These are phyloP conservation scores for Epichloe baconii DNA, from an alignment of 2,329 filamentous ascomycete species.

Conservation along the genomic window DNA sequence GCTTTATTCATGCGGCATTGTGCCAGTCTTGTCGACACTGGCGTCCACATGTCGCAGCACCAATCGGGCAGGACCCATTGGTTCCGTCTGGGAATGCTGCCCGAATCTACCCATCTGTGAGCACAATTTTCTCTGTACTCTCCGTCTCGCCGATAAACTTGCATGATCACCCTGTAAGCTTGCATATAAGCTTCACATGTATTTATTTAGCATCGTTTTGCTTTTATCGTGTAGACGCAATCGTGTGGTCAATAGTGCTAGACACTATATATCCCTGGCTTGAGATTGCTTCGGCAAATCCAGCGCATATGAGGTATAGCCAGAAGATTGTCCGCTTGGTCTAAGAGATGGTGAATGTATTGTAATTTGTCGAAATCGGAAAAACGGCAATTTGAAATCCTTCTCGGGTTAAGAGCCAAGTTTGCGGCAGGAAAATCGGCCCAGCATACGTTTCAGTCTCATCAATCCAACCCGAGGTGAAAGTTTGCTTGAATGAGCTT, in stretches of 20 bases:
- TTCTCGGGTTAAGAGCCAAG: not conserved
- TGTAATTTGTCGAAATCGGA: not conserved
- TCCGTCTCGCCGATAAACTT: not conserved
- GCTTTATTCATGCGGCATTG: not conserved
- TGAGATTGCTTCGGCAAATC: too few relatives aligned
- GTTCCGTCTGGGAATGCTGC: not conserved
- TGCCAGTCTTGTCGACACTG: not conserved
- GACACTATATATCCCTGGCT: too few relatives aligned
- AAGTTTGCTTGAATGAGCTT: not conserved
- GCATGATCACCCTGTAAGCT: not conserved
- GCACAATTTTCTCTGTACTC: not conserved
- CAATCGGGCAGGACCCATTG: not conserved
- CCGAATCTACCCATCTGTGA: not conserved
- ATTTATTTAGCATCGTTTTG: too few relatives aligned
- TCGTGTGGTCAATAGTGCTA: not conserved
- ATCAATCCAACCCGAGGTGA: not conserved
- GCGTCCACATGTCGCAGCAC: not conserved
- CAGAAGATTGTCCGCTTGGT: not conserved
- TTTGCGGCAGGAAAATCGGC: not conserved
- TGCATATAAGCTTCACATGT: not conserved
- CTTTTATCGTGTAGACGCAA: too few relatives aligned
- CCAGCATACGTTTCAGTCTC: not conserved
- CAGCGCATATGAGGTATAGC: too few relatives aligned
- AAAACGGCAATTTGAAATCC: not conserved
- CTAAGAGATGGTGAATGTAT: not conserved